These are phyloP conservation scores for Saitozyma sp. DNA, from an alignment of 768 basidiomycete species.

Conservation along the genomic window DNA sequence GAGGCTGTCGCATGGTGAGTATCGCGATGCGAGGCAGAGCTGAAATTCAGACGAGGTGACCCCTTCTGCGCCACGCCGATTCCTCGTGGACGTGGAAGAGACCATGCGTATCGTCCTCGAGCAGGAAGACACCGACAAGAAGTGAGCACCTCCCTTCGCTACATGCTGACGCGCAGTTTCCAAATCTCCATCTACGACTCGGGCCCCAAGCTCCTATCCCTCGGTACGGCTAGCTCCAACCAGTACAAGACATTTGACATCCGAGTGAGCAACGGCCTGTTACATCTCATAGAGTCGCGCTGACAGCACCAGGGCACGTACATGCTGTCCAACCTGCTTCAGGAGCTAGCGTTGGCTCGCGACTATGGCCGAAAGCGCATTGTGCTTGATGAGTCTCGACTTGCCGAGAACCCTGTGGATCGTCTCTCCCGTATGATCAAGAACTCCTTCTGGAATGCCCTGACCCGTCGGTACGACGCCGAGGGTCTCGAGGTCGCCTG, in stretches of 20 bases:
- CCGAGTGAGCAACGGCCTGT: constrained; percentile 58
- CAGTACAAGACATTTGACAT: constrained; percentile 98
- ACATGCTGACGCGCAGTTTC: constrained; percentile 26
- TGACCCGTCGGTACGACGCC: constrained; percentile 94
- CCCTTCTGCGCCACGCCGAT: constrained; percentile 73
- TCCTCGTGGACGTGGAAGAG: constrained; percentile 96
- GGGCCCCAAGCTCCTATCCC: constrained; percentile 91
- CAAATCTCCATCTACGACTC: constrained; percentile 90
- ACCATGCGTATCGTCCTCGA: constrained; percentile 94
- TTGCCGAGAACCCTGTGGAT: constrained; percentile 96
- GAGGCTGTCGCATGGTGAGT: constrained; percentile 74
- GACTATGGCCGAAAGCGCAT: constrained; percentile 95
- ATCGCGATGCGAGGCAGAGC: background rate
- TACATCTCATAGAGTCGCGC: no score
- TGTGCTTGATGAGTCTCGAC: constrained; percentile 95
- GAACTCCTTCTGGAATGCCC: constrained; percentile 96
- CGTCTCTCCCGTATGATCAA: constrained; percentile 96
- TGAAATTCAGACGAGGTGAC: constrained; percentile 67
- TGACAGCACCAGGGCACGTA: constrained; percentile 74
- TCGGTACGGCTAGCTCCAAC: constrained; percentile 95
- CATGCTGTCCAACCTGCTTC: constrained; percentile 98
- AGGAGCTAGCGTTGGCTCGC: constrained; percentile 93
- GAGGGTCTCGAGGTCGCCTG: constrained; percentile 97
- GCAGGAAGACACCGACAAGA: constrained; percentile 96
- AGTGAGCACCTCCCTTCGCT: constrained; percentile 52